Evolutionary conservation across 2,329 filamentous ascomycete genomes (phyloP).

Genomic region (Gyromitra esculenta): DNA sequence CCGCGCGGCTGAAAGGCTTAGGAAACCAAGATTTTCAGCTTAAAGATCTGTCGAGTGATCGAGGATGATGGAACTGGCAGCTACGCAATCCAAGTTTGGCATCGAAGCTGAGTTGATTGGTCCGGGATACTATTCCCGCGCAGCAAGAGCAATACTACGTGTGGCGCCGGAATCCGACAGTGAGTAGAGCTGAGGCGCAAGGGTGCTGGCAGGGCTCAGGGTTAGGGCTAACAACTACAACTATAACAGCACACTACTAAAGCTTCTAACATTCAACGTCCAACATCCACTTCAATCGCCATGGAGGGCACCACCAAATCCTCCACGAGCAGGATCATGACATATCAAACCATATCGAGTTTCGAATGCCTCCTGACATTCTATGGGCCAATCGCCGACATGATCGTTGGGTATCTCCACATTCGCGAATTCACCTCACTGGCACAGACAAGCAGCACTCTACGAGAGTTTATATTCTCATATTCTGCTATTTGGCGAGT

Average conservation of each 20-base stretch:
- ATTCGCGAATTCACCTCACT: slow-evolving; percentile 13
- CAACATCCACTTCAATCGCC: background rate
- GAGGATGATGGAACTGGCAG: no score
- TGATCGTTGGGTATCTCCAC: slow-evolving; percentile 4
- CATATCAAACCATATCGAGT: background rate
- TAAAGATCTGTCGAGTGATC: no score
- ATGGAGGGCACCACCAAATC: background rate
- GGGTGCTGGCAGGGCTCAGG: slow-evolving; percentile 1
- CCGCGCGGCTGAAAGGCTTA: no score
- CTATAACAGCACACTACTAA: background rate
- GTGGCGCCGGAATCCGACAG: no score
- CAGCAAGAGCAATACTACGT: no score
- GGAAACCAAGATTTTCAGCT: no score
- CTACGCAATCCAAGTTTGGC: no score
- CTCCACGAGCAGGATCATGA: background rate
- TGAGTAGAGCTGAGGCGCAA: background rate
- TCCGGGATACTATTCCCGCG: background rate
- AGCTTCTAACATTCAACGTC: background rate
- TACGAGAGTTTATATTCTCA: slow-evolving; percentile 28
- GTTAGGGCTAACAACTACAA: background rate
- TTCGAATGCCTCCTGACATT: slow-evolving; percentile 8
- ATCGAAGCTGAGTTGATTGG: no score
- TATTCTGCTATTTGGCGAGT: slow-evolving; percentile 6
- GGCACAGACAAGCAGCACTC: background rate
- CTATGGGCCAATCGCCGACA: slow-evolving; percentile 1